Conservation (phyloP, 1,284 basidiomycete genomes). For the Lentinula novae-zelandiae region DNA sequence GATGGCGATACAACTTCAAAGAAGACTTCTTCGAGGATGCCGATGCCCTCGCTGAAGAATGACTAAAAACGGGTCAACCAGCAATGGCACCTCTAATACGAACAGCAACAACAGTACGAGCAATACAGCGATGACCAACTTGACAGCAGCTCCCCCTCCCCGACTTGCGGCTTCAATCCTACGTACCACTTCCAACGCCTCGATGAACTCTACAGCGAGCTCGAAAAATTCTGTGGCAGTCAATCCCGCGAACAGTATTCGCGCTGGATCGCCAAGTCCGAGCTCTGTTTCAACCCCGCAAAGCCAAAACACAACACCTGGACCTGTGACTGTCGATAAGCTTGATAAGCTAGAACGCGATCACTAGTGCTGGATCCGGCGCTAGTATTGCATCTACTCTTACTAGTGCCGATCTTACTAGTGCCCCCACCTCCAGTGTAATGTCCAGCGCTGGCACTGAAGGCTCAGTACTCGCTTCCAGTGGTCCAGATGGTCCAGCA, state of each 20-base stretch:
- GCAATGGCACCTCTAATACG: neutral
- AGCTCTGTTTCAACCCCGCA: conserved; percentile 31
- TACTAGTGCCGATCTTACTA: neutral
- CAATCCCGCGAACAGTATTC: conserved; percentile 45
- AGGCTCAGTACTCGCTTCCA: neutral
- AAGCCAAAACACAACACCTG: neutral
- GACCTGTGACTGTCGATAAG: conserved; percentile 51
- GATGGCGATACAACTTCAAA: neutral
- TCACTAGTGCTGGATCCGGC: conserved; percentile 24
- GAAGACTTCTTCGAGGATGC: neutral
- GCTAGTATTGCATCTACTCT: neutral
- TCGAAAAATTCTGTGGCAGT: conserved; percentile 62
- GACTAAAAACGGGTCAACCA: conserved; percentile 30
- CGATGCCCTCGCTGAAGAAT: conserved; percentile 71
- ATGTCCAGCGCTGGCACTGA: conserved; percentile 4
- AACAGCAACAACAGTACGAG: neutral
- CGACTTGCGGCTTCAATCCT: conserved; percentile 71
- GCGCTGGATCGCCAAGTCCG: conserved; percentile 50
- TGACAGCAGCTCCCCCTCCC: conserved; percentile 44
- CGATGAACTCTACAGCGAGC: conserved; percentile 46
- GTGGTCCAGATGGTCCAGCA: conserved; percentile 28
- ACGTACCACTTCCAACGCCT: conserved; percentile 53
- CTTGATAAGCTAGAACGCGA: conserved; percentile 56
- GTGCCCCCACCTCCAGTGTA: neutral
- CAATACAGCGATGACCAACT: neutral